Base-by-base conservation (phyloP, 495 filamentous ascomycete species). In the Corynascus novoguineensis region DNA sequence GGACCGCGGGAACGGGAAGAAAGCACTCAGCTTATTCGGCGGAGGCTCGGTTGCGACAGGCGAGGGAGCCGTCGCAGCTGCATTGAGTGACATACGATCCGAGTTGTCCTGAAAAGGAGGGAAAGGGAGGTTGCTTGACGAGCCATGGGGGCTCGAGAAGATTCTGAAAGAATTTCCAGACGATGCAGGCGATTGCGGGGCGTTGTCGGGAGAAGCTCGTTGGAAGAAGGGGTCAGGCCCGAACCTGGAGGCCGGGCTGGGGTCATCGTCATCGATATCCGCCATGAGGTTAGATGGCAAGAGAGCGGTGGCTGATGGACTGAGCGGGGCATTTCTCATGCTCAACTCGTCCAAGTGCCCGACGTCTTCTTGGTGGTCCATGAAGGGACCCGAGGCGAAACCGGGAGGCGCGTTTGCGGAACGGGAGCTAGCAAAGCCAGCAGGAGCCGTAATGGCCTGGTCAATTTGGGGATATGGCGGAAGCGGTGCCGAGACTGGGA, bases 251-350 rank as follows among this genome's bases (percentile, higher is more conserved):
- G 64, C 53, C 57, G 82, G 72, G 72, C 78, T 75, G 68, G 78
- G 72, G 17, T 83, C 79, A 55, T 91, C 89, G 44, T 92, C 89
- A 57, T 90, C 82, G 3, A 86, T 71, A 46, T 76, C 73, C 31
- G 73, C 73, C 60, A 95, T 83, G 53, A 95, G 82, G 59, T 88
- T 86, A 1, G 88, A 90, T 22, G 90, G 90, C 24, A 95, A 73
- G 25, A 93, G 75, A 22, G 86, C 78, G 48, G 88, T 82, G 9
- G 90, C 90, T 12, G 87, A 86, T 25, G 90, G 90, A 61, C 89
- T 92, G 69, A 93, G 87, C 29, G 88, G 86, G 19, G 83, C 83
- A 40, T 83, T 71, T 28, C 67, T 65, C 34, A 74, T 61, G 52
- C 70, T 68, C 9, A 71, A 72, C 22, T 81, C 78, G 15, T 75